A percentile compares a stretch with the other conserved stretches of the same genome.
These are phyloP conservation scores for Pelargonium australe DNA, from an alignment of 441 rosid species.

Conservation along the genomic window DNA sequence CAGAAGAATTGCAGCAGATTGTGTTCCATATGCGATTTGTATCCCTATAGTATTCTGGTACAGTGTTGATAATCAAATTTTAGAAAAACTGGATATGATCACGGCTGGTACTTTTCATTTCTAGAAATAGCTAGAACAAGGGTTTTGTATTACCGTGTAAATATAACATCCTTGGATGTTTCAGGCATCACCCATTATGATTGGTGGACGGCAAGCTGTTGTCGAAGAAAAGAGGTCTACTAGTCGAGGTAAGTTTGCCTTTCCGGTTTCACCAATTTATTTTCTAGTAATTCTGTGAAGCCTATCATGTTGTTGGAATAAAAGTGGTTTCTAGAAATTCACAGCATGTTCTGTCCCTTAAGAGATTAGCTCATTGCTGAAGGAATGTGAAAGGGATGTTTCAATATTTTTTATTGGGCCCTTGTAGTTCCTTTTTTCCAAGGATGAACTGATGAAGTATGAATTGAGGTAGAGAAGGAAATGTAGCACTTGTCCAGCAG, in stretches of 20 bases:
- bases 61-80: background rate
- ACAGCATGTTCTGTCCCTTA: background rate
- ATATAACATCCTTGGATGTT: conserved; percentile 19
- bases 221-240: conserved; percentile 92
- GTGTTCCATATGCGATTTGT: background rate
- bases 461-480: background rate
- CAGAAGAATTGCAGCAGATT: too few relatives aligned
- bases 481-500: background rate
- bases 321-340: background rate
- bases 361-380: background rate
- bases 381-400: background rate
- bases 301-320: background rate
- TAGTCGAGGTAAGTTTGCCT: conserved; percentile 66
- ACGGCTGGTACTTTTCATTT: background rate
- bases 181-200: conserved; percentile 86
- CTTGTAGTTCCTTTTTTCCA: background rate
- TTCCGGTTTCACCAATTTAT: too few relatives aligned
- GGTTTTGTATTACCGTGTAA: too few relatives aligned
- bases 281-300: conserved; percentile 9
- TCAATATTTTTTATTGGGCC: background rate
- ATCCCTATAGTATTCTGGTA: background rate
- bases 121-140: background rate
- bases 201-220: conserved; percentile 58
- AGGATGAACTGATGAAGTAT: background rate
- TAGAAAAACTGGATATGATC: background rate